Conservation (phyloP, 768 basidiomycete species). For the Pluteus cervinus region DNA sequence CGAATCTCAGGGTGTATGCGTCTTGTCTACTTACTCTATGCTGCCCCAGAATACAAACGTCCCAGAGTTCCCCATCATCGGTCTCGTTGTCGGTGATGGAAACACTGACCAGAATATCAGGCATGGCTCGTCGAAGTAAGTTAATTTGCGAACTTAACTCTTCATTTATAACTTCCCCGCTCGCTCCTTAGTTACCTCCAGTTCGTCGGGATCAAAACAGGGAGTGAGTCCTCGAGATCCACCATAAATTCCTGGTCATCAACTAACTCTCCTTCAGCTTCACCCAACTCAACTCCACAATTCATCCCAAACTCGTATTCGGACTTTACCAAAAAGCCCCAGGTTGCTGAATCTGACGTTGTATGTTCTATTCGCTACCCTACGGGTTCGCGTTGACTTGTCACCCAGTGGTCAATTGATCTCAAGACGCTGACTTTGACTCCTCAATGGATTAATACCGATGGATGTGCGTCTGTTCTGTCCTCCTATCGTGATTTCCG, state of each 20-base stretch:
- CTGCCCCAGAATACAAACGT: conserved; percentile 11
- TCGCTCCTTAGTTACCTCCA: conserved; percentile 8
- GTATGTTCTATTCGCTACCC: conserved; percentile 6
- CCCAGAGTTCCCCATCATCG: conserved; percentile 11
- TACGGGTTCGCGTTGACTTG: not conserved
- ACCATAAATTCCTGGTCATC: not conserved
- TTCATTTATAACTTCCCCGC: not conserved
- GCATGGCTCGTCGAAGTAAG: conserved; percentile 15
- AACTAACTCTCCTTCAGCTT: conserved; percentile 2
- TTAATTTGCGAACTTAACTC: not conserved
- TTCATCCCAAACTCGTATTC: conserved; percentile 8
- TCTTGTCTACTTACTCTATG: not conserved
- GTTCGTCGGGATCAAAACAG: conserved; percentile 7
- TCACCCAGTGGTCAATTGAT: conserved; percentile 14
- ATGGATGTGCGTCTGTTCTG: too few species aligned
- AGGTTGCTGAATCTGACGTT: conserved; percentile 10
- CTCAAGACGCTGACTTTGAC: conserved; percentile 5
- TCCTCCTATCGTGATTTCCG: too few species aligned
- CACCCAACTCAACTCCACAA: conserved; percentile 8
- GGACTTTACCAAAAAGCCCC: not conserved
- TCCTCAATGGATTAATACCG: conserved; percentile 17
- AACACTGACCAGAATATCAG: conserved; percentile 9
- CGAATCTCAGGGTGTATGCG: conserved; percentile 1
- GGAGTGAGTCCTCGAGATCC: conserved; percentile 5
- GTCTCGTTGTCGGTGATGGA: conserved; percentile 16